Percentiles rank a stretch among this genome's conserved stretches.
Evolutionary conservation across 2,329 filamentous ascomycete species (phyloP).

Genomic region (Aquanectria penicillioides): DNA sequence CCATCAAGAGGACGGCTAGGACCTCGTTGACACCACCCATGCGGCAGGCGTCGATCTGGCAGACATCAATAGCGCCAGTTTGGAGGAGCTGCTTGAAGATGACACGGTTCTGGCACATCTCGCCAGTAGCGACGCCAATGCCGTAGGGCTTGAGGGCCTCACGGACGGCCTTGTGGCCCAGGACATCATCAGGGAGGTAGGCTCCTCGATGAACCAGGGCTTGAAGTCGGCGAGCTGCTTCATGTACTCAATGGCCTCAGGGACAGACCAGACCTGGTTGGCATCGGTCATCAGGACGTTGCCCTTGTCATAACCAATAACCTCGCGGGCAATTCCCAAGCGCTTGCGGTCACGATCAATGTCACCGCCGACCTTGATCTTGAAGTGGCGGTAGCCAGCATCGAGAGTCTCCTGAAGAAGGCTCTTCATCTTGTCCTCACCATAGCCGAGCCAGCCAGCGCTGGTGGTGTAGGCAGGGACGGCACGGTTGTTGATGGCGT

Average conservation of each 20-base stretch:
- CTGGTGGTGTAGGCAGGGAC: slow-evolving; percentile 93
- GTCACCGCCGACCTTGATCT: slow-evolving; percentile 85
- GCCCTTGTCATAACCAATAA: slow-evolving; percentile 84
- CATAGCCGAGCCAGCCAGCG: slow-evolving; percentile 92
- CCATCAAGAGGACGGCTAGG: slow-evolving; percentile 87
- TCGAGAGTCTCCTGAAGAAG: slow-evolving; percentile 78
- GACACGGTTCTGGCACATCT: slow-evolving; percentile 96
- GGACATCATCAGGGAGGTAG: slow-evolving; percentile 90
- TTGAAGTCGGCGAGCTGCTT: slow-evolving; percentile 82
- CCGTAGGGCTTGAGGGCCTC: slow-evolving; percentile 79
- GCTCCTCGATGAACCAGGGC: slow-evolving; percentile 96
- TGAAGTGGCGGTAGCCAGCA: slow-evolving; percentile 86
- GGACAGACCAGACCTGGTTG: slow-evolving; percentile 92
- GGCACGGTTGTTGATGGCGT: slow-evolving; percentile 77
- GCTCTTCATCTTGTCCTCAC: slow-evolving; percentile 84
- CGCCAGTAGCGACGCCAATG: slow-evolving; percentile 89
- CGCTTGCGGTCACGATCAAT: slow-evolving; percentile 77
- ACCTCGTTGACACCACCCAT: slow-evolving; percentile 93
- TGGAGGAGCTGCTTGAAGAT: slow-evolving; percentile 93
- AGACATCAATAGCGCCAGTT: slow-evolving; percentile 83
- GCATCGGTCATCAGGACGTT: slow-evolving; percentile 94
- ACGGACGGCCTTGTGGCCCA: slow-evolving; percentile 86
- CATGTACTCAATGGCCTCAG: slow-evolving; percentile 90
- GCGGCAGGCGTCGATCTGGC: slow-evolving; percentile 90
- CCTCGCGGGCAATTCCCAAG: slow-evolving; percentile 77